Base-by-base conservation (phyloP, 2,329 filamentous ascomycete species). In the Diaporthe destruens region DNA sequence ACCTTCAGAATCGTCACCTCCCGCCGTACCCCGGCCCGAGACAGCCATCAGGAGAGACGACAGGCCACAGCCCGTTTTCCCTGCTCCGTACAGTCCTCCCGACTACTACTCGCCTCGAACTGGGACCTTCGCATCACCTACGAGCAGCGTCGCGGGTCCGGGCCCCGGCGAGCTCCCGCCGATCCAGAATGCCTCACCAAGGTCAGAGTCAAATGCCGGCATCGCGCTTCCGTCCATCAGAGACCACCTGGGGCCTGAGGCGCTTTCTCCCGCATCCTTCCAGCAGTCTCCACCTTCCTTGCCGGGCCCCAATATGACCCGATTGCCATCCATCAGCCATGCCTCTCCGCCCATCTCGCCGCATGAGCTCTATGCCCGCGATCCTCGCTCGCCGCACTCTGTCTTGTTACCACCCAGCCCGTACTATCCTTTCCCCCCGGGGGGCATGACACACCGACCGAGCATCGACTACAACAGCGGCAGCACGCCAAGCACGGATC, bases 261-360 rank as follows among this genome's bases (percentile, higher is more conserved):
- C 71, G 14, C 71, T 72, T 5, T 74, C 73, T 7, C 61, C 73
- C 12, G 55, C 47, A 75, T 72, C 75, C 77, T 76, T 71, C 68
- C 32, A 73, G 42, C 80, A 80, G 39, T 84, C 83, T 5, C 81
- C 83, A 1, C 80, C 83, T 20, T 76, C 76, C 12, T 75, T 75
- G 6, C 75, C 80, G 3, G 80, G 78, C 36, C 76, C 79, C 2
- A 80, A 77, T 6, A 75, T 84, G 25, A 76, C 78, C 8, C 75
- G 77, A 2, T 77, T 85, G n/a, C 75, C 80, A n/a, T 77, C 78
- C n/a, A 71, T 75, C 20, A 79, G 77, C 39, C 81, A 87, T 78
- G 76, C 75, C 2, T 84, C 87, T 25, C 86, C 88, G 14, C 87
- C 87, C 1, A 82, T 85, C 18, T 89, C 87, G 4, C 85, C 87